Conservation (phyloP, 169 alveolate species). For the Eimeria tenella region DNA sequence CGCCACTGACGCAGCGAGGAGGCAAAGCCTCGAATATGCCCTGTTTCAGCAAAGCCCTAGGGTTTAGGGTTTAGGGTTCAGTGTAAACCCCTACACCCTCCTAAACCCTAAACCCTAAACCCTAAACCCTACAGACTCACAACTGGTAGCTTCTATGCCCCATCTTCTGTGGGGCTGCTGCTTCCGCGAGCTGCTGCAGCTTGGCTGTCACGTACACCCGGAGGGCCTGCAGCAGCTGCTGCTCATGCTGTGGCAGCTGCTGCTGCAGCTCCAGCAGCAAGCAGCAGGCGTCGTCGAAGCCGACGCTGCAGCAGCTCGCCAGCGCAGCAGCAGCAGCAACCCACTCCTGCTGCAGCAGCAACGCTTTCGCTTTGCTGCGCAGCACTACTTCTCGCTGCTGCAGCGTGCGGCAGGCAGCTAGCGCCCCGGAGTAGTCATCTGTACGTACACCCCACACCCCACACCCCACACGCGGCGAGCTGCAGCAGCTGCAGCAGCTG, state of each 20-base stretch:
- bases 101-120: slow-evolving; percentile 13
- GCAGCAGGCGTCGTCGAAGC: slow-evolving; percentile 40
- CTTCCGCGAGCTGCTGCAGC: slow-evolving; percentile 17
- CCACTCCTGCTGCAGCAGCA: slow-evolving; percentile 16
- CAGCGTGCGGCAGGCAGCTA: not conserved
- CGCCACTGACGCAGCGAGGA: too few relatives aligned
- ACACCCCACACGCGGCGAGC: not conserved
- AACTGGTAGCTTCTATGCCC: not conserved
- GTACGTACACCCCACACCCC: not conserved
- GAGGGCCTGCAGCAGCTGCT: slow-evolving; percentile 1
- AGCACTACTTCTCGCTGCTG: not conserved
- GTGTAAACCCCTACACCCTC: not conserved
- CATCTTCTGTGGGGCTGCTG: not conserved
- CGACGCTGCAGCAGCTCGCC: slow-evolving; percentile 27
- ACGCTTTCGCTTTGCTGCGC: slow-evolving; percentile 5
- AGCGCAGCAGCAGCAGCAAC: not conserved
- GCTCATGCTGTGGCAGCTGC: slow-evolving; percentile 20
- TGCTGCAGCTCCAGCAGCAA: slow-evolving; percentile 36
- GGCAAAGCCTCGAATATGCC: not conserved
- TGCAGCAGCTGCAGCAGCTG: not conserved
- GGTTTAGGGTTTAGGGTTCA: slow-evolving; percentile 15
- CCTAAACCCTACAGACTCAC: not conserved
- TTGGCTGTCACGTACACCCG: slow-evolving; percentile 32
- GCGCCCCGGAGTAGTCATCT: not conserved
- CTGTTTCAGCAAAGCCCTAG: not conserved